Evolutionary conservation across 2,329 filamentous ascomycete species (phyloP).

Genomic region (Penicillium sp.): DNA sequence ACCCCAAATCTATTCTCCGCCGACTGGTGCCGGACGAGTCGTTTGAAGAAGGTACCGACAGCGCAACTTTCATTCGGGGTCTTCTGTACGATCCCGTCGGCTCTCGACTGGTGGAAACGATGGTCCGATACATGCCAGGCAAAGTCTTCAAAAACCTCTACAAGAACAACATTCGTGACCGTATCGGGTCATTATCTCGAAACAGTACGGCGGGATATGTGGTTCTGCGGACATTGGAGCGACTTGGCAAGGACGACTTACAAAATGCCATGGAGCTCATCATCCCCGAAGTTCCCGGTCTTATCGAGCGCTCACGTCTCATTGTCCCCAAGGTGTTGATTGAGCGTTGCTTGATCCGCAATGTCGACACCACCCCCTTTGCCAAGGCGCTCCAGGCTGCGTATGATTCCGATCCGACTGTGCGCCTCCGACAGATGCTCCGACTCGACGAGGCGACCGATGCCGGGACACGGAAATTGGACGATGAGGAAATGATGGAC

Average conservation of each 20-base stretch:
- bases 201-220: constrained; percentile 90
- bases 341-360: constrained; percentile 70
- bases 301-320: constrained; percentile 70
- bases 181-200: constrained; percentile 72
- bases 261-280: constrained; percentile 66
- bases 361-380: constrained; percentile 52
- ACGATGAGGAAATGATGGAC: constrained; percentile 45
- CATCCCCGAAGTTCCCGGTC: constrained; percentile 62
- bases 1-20: constrained; percentile 64
- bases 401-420: constrained; percentile 46
- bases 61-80: constrained; percentile 73
- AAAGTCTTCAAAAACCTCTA: constrained; percentile 89
- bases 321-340: constrained; percentile 76
- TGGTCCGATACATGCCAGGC: constrained; percentile 72
- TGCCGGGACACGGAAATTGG: constrained; percentile 2
- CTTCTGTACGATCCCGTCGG: constrained; percentile 87
- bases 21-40: constrained; percentile 75
- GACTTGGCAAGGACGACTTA: constrained; percentile 81
- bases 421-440: constrained; percentile 56
- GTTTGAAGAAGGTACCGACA: constrained; percentile 65
- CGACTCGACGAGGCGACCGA: constrained; percentile 38
- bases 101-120: constrained; percentile 80
- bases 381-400: constrained; percentile 53
- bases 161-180: constrained; percentile 68
- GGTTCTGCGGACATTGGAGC: constrained; percentile 72